Base-by-base conservation (phyloP, 768 basidiomycete species). In the Panaeolus cyanescens region DNA sequence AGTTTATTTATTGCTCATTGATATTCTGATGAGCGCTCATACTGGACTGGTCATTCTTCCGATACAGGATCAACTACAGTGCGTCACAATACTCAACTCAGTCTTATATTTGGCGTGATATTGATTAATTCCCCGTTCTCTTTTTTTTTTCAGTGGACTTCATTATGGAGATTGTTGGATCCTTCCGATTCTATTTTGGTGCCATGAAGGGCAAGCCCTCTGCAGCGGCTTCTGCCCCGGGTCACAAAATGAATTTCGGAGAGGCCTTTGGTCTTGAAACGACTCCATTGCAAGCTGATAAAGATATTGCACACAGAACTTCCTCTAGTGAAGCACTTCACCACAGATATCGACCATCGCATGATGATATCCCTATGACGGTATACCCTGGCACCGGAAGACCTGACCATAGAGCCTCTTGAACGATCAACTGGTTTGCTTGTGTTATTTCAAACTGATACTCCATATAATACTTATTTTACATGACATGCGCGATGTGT, bases 181-280 rank as follows among this genome's bases (percentile, higher is more conserved):
- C 91, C 2, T 61, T 91, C 62, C 78, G 75, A 58, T 93, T 84
- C 76, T 92, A 88, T 75, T 65, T 83, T 59, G 75, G 77, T 66
- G 65, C 67, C 33, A 78, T 71, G 64, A 68, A 68, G n/a, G 72
- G 74, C 30, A 75, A 72, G 37, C 71, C 71, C 5, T 55, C 61
- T 5, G 45, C 71, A 13, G 66, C 70, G 54, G 60, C 68, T n/a
- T 67, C 66, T 61, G 62, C 62, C 15, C 62, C 63, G 13, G 54
- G 55, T 20, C 57, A 59, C 10, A 69, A 63, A 61, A 65, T 64
- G 67, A 61, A 73, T 59, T 78, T 79, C 36, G 77, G 73, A 4
- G 65, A 77, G 59, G 79, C 78, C 12, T 80, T 81, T 56, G 77
- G 81, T 12, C 70, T 79, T 28, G 39, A 12, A 12, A 25, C 25